Base-by-base conservation (phyloP, 371 early-diverging fungal species). In the Mucor lusitanicus region DNA sequence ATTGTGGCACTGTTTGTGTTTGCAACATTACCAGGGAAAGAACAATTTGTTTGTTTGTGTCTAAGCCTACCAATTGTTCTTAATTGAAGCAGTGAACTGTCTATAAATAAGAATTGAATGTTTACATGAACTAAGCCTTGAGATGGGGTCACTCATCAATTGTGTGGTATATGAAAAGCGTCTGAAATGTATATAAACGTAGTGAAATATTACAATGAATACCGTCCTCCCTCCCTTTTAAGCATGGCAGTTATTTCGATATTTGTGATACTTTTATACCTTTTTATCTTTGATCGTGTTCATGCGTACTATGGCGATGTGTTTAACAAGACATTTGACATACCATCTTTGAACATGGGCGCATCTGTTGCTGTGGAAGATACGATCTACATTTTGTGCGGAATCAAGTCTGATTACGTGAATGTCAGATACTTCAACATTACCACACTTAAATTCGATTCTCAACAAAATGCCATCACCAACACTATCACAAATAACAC, bases 231-330 rank as follows among this genome's bases (percentile, higher is more conserved):
- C 23, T 23, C 3, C 25, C 44, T 44, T 11, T 3, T 3, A 9
- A 50, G 25, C 9, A 50, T 50, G 50, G 25, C 9, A 50, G 11
- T 25, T 3, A 25, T 23, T 7, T 12, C 13, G 23, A 25, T 12
- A 6, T 50, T 25, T 23, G 50, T 50, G 21, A 23, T 50, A 11
- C 1, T 50, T 23, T 9, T 50, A 12, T 44, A 44, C 19, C 50
- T 50, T 3, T 8, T 8, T 25, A 19, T 21, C 9, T 50, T 8
- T 3, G 6, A 12, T 50, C 8, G 1, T 23, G 35, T 33, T 0
- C 27, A 15, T 53, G 63, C 63, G 17, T 63, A 37, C 23, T 63
- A 63, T 39, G 63, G 63, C 0, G 40, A 54, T 15, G 21, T 27
- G n/a, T 33, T 12, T 1, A 23, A 6, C 23, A 35, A n/a, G 1